Conservation (phyloP, 257 asterid genomes). For the Rubia yunnanensis region DNA sequence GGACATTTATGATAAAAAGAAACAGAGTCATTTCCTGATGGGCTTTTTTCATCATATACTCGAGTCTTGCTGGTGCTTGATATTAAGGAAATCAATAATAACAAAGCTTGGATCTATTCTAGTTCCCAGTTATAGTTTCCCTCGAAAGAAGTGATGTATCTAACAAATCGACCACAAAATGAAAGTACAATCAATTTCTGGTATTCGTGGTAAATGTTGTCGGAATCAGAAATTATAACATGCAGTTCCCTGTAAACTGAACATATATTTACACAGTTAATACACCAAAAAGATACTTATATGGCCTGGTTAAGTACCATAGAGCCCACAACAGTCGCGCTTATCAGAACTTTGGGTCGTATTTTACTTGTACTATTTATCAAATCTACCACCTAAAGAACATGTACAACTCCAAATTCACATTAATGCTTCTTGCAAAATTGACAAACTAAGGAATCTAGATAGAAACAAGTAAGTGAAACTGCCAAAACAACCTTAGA, state of each 20-base stretch:
- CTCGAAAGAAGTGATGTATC: background rate
- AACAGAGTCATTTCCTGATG: slow-evolving; percentile 66
- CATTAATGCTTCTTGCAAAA: background rate
- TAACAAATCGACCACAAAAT: background rate
- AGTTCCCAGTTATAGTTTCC: background rate
- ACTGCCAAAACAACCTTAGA: slow-evolving; percentile 45
- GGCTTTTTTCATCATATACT: slow-evolving; percentile 81
- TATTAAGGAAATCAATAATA: slow-evolving; percentile 5
- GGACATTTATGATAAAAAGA: background rate
- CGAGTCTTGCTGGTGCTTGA: slow-evolving; percentile 71
- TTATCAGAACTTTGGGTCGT: slow-evolving; percentile 71
- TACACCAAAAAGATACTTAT: background rate
- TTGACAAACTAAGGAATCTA: background rate
- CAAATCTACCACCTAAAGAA: slow-evolving; percentile 56
- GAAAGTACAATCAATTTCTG: background rate
- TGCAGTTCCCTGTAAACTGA: background rate
- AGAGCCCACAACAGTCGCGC: slow-evolving; percentile 95
- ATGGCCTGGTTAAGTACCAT: slow-evolving; percentile 40
- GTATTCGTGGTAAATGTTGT: background rate
- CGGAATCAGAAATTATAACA: background rate
- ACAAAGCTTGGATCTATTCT: background rate
- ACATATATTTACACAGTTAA: background rate
- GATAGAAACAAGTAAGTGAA: background rate
- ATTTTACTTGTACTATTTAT: slow-evolving; percentile 46
- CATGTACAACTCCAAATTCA: slow-evolving; percentile 1